Evolutionary conservation across 2,329 filamentous ascomycete genomes (phyloP).

Genomic region (Westerdykella sp.): DNA sequence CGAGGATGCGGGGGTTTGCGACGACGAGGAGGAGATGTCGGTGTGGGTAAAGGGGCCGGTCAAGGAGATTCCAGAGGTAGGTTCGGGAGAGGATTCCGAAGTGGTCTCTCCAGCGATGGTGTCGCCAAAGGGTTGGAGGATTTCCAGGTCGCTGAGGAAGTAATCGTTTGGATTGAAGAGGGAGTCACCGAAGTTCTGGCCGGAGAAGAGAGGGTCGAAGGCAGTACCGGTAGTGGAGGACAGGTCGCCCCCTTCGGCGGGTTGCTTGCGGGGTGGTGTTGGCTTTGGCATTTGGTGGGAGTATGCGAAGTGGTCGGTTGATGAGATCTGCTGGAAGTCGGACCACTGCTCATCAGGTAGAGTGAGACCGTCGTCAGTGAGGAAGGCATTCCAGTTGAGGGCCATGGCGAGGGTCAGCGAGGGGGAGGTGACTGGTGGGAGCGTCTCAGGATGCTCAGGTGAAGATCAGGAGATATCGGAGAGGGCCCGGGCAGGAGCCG

Average conservation of each 20-base stretch:
- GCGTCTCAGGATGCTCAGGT: slow-evolving; percentile 28
- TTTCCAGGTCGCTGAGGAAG: slow-evolving; percentile 36
- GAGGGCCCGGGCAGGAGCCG: slow-evolving; percentile 5
- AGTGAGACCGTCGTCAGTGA: slow-evolving; percentile 33
- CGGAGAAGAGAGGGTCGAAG: slow-evolving; percentile 27
- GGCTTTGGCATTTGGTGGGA: slow-evolving; percentile 29
- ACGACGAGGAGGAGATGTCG: slow-evolving; percentile 9
- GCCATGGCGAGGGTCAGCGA: slow-evolving; percentile 30
- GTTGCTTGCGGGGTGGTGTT: slow-evolving; percentile 23
- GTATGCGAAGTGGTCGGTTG: slow-evolving; percentile 1
- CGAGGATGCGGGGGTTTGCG: slow-evolving; percentile 18
- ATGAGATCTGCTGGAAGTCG: slow-evolving; percentile 28
- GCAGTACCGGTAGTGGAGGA: too few relatives aligned
- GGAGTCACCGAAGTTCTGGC: slow-evolving; percentile 31
- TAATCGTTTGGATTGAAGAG: slow-evolving; percentile 35
- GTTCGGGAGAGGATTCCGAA: slow-evolving; percentile 36
- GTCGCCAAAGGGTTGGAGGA: slow-evolving; percentile 33
- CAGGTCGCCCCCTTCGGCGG: slow-evolving; percentile 8
- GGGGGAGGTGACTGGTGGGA: slow-evolving; percentile 2
- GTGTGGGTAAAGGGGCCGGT: slow-evolving; percentile 7
- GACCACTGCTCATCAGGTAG: slow-evolving; percentile 36
- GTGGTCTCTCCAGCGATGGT: slow-evolving; percentile 27
- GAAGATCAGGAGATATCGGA: slow-evolving; percentile 34
- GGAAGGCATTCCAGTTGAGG: slow-evolving; percentile 37
- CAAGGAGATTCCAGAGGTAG: slow-evolving; percentile 12